phyloP scores from a whole-genome alignment of 2,329 filamentous ascomycete genomes.

The Alternaria sp. region DNA sequence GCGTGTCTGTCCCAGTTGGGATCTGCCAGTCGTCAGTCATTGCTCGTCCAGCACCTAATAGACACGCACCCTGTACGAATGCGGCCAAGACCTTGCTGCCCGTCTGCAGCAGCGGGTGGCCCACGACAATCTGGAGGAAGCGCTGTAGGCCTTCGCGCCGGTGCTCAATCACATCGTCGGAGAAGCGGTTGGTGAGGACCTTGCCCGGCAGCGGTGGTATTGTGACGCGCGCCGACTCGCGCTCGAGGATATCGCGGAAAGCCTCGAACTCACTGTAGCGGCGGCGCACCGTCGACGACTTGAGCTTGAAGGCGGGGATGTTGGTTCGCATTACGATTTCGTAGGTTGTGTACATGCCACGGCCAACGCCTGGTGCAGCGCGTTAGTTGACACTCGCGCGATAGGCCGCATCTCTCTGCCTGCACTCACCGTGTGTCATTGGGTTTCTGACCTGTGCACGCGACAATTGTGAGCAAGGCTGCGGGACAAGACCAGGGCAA shows the following conservation, averaged over 20 bases:
- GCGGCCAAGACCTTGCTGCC: slow-evolving; percentile 95
- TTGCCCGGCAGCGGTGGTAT: slow-evolving; percentile 96
- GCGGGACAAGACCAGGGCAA: slow-evolving; percentile 15
- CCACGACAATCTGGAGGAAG: slow-evolving; percentile 97
- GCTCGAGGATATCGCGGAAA: slow-evolving; percentile 97
- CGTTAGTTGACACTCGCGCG: slow-evolving; percentile 2
- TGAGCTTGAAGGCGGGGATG: slow-evolving; percentile 98
- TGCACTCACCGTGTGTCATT: slow-evolving; percentile 37
- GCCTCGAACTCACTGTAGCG: slow-evolving; percentile 99
- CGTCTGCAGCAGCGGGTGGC: slow-evolving; percentile 94
- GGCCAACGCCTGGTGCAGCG: slow-evolving; percentile 88
- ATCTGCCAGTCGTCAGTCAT: slow-evolving; percentile 59
- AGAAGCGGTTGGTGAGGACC: slow-evolving; percentile 97
- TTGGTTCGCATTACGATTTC: slow-evolving; percentile 98
- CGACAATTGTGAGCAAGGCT: slow-evolving; percentile 35
- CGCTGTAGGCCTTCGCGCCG: slow-evolving; percentile 89
- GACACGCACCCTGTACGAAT: slow-evolving; percentile 87
- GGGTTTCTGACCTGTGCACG: slow-evolving; percentile 82
- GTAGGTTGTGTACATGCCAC: slow-evolving; percentile 98
- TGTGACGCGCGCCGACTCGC: slow-evolving; percentile 91
- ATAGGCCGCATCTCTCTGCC: neutral
- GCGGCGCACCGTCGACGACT: slow-evolving; percentile 81
- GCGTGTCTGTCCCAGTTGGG: slow-evolving; percentile 80
- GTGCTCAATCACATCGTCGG: slow-evolving; percentile 97
- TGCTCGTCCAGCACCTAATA: neutral